Evolutionary conservation across 768 basidiomycete genomes (phyloP).

Genomic region (Pisolithus microcarpus): DNA sequence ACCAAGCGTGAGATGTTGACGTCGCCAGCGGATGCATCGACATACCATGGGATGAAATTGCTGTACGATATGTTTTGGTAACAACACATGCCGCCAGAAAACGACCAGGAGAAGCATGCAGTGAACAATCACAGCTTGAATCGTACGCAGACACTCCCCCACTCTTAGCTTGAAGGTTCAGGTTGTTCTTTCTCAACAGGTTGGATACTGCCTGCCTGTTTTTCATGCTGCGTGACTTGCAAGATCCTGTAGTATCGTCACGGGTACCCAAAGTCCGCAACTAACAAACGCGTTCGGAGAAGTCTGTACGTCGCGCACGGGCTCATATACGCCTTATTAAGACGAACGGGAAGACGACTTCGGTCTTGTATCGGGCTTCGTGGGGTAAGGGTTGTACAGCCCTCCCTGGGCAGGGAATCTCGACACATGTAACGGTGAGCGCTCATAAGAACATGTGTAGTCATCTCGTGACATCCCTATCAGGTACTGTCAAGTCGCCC

Average conservation of each 20-base stretch:
- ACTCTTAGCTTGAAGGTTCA: slow-evolving; percentile 19
- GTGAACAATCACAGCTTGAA: slow-evolving; percentile 68
- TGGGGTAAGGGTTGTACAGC: no score
- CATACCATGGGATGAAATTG: slow-evolving; percentile 81
- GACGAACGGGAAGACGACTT: no score
- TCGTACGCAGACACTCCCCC: slow-evolving; percentile 45
- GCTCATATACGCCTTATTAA: no score
- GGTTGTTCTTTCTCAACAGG: slow-evolving; percentile 69
- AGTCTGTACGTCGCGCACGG: no score
- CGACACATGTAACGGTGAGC: no score
- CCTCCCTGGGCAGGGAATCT: no score
- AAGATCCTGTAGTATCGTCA: slow-evolving; percentile 56
- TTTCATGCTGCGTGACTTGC: slow-evolving; percentile 69
- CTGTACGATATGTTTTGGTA: slow-evolving; percentile 73
- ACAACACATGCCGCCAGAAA: slow-evolving; percentile 64
- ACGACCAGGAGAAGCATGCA: slow-evolving; percentile 67
- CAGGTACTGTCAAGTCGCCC: no score
- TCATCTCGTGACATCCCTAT: no score
- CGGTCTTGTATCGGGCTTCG: no score
- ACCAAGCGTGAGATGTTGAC: slow-evolving; percentile 16
- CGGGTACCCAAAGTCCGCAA: not conserved
- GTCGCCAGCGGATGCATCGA: slow-evolving; percentile 49
- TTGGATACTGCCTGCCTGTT: slow-evolving; percentile 81
- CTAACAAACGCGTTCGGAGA: slow-evolving; percentile 28
- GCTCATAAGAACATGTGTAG: no score